Base-by-base conservation (phyloP, 352 stramenopile species). In the Phytophthora foliorum region DNA sequence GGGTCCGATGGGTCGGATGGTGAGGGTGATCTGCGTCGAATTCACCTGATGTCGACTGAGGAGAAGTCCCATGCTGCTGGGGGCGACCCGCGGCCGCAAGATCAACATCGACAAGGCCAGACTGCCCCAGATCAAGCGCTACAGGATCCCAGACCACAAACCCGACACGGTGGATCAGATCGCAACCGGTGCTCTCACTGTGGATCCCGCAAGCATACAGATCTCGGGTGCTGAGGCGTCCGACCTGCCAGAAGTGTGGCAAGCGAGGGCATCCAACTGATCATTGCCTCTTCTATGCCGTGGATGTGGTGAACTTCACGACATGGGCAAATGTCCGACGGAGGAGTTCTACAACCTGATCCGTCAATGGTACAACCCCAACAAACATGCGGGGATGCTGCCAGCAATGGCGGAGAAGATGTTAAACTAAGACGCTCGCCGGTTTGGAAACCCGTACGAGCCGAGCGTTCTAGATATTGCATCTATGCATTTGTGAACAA, bases 261-360 rank as follows among this genome's bases (percentile, higher is more conserved):
- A 49, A 51, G 22, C 25, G 21, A n/a, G 54, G 55, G 0, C 55
- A 71, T 27, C 63, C 54, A 16, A 22, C 55, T 1, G 63, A 71
- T 22, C 54, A 51, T 5, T 71, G 54, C 39, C 29, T 65, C 0
- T 56, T 53, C 21, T 60, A 7, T 70, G 62, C 48, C 38, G 50
- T 0, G 53, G 24, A 13, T 70, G 63, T 21, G 54, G 62, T 6
- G 54, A 70, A 13, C 17, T 64, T 4, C 53, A 64, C 16, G 62
- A 59, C 4, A 29, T 32, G 7, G 53, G 62, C 34, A 42, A 36
- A 10, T 64, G 53, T 41, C 45, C 27, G 3, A 55, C 64, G 62
- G 53, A 70, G 22, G 27, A 54, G 46, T 59, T 70, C 31, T 59
- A 58, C 54, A 70, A 70, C 46, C 1, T 38, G 22, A 41, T 70